These are phyloP conservation scores for Keqinozyma sinolaborantium DNA, from an alignment of 1,139 yeast species.

Conservation along the genomic window DNA sequence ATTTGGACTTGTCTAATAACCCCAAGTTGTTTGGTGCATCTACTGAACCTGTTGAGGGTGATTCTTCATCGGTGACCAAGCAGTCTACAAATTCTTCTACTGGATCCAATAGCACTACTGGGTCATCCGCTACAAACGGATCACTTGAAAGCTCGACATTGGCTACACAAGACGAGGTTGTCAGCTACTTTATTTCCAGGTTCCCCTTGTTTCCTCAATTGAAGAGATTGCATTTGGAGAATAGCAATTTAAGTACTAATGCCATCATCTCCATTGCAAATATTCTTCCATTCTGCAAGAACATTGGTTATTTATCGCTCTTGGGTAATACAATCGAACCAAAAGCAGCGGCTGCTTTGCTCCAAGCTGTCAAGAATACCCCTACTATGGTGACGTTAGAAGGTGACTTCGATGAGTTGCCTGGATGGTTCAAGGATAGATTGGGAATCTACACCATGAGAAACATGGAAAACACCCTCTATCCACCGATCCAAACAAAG, in stretches of 20 bases:
- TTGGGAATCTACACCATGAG: slow-evolving; percentile 68
- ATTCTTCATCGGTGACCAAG: not conserved
- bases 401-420: slow-evolving; percentile 35
- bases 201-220: slow-evolving; percentile 59
- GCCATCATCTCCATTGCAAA: slow-evolving; percentile 57
- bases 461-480: slow-evolving; percentile 55
- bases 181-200: slow-evolving; percentile 44
- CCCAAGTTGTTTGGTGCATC: slow-evolving; percentile 46
- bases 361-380: slow-evolving; percentile 40
- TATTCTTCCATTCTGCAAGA: slow-evolving; percentile 57
- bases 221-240: slow-evolving; percentile 58
- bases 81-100: not conserved
- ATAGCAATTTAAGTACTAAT: slow-evolving; percentile 46
- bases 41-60: slow-evolving; percentile 1
- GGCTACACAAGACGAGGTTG: slow-evolving; percentile 17
- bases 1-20: slow-evolving; percentile 68
- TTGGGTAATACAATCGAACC: slow-evolving; percentile 55
- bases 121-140: slow-evolving; percentile 1
- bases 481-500: slow-evolving; percentile 10
- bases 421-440: slow-evolving; percentile 48
- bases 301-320: slow-evolving; percentile 56
- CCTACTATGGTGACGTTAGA: slow-evolving; percentile 37
- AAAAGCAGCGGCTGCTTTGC: slow-evolving; percentile 34
- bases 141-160: no score
- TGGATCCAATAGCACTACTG: not conserved